A percentile compares a stretch with the other conserved stretches of the same genome.
Conservation (phyloP, 1,284 basidiomycete species). For the Leucoagaricus sp. region DNA sequence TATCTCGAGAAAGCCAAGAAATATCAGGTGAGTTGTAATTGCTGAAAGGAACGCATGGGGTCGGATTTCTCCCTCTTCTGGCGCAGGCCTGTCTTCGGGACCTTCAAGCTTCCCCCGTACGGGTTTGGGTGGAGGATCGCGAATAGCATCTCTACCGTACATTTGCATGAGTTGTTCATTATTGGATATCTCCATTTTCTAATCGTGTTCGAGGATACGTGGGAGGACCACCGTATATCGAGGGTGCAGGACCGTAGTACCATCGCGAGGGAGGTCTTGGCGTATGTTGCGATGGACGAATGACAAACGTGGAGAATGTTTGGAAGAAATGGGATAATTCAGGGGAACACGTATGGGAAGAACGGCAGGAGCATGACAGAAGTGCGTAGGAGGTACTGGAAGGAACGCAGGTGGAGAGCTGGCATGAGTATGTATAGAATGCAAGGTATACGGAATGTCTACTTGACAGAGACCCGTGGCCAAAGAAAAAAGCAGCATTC, state of each 20-base stretch:
- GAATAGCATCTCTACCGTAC: slow-evolving; percentile 48
- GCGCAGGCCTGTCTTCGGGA: neutral
- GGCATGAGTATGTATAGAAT: neutral
- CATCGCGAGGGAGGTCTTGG: neutral
- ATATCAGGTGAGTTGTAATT: no score
- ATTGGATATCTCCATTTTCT: slow-evolving; percentile 29
- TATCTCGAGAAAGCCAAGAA: no score
- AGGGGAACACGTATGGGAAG: neutral
- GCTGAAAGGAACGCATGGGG: slow-evolving; percentile 5
- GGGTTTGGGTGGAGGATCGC: slow-evolving; percentile 36
- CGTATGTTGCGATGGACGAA: neutral
- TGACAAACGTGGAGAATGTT: neutral
- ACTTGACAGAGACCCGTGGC: no score
- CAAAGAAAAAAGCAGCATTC: no score
- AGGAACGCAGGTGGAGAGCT: neutral
- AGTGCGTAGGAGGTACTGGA: neutral
- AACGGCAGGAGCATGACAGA: neutral
- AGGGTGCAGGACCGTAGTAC: slow-evolving; percentile 4
- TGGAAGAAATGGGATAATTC: neutral
- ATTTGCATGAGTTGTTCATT: slow-evolving; percentile 38
- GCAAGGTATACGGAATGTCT: neutral
- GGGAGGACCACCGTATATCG: neutral
- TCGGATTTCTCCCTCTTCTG: neutral
- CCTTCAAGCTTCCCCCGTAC: slow-evolving; percentile 7
- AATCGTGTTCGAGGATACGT: slow-evolving; percentile 15